A percentile compares a stretch with the other conserved stretches of the same genome.
phyloP scores from a whole-genome alignment of 31 red algal species.

The Asparagopsis taxiformis region DNA sequence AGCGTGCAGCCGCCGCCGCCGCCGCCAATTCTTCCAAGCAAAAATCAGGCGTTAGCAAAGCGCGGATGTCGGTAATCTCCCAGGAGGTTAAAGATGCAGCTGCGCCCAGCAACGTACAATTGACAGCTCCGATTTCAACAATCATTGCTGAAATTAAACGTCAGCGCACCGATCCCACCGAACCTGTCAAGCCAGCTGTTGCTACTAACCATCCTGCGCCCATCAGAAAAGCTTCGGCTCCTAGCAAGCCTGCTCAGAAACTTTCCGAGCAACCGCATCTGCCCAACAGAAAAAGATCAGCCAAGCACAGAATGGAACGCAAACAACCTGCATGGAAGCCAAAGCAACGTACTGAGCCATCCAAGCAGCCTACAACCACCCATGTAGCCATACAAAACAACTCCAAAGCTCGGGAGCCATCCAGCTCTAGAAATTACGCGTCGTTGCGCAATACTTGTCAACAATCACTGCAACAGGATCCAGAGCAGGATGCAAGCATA shows the following conservation, averaged over 20 bases:
- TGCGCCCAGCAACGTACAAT: neutral
- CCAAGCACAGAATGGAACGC: neutral
- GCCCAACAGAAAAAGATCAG: neutral
- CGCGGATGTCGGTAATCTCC: neutral
- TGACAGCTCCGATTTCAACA: neutral
- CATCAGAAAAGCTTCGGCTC: too few species aligned
- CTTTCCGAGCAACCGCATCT: neutral
- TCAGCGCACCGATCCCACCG: neutral
- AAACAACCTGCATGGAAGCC: neutral
- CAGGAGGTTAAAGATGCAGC: neutral
- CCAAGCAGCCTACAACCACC: too few species aligned
- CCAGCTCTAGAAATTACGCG: too few species aligned
- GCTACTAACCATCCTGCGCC: too few species aligned
- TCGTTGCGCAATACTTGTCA: too few species aligned
- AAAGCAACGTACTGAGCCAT: too few species aligned
- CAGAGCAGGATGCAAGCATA: too few species aligned
- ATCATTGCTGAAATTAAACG: neutral
- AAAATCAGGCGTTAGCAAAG: neutral
- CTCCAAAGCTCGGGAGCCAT: too few species aligned
- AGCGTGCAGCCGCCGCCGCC: neutral
- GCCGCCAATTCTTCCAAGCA: neutral
- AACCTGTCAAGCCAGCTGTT: too few species aligned
- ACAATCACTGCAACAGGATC: too few species aligned
- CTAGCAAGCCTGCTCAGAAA: neutral
- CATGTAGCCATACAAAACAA: too few species aligned